Base-by-base conservation (phyloP, 352 stramenopile genomes). In the Globisporangium middletonii region DNA sequence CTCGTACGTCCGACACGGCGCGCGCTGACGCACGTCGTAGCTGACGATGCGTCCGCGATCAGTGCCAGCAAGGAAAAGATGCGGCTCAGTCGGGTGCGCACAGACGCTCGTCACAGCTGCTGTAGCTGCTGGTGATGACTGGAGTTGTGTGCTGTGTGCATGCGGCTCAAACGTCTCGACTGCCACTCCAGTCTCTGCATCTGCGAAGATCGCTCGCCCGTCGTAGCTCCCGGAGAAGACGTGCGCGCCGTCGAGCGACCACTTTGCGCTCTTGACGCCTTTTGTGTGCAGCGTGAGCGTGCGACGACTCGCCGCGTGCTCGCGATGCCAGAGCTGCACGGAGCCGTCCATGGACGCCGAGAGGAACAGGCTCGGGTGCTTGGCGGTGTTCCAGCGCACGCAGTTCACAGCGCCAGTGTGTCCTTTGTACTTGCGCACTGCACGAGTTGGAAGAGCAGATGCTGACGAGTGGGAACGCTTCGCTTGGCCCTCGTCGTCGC, bases 281-380 rank as follows among this genome's bases (percentile, higher is more conserved):
- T 71, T 60, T 0, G 44, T 64, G 47, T 84, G 71, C 37, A 74
- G 62, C 11, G 15, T 18, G 30, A 83, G 37, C 1, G 53, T 28
- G 4, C 68, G 59, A 23, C 56, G 60, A 43, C 57, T 58, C 2
- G 54, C 28, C 8, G 50, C 43, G 15, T 53, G 38, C 3, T 63
- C 61, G 35, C 43, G 42, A 57, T 63, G 64, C 79, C 79, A 89
- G 6, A 89, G 53, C 7, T 72, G 71, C 3, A 86, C 65, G 1
- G 64, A 73, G 30, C 55, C 50, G 61, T 89, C 79, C 79, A 87
- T 84, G 0, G 76, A 83, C n/a, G 76, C 72, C 5, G 79, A 86
- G 0, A 86, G 55, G 46, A 86, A 78, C 16, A 84, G 61, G 15
- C 62, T 16, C 3, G 65, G 28, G 16, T 66, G 65, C 13, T 15